A percentile compares a stretch with the other conserved stretches of the same genome.
Conservation (phyloP, 129 eudicot genomes). For the Escallonia herrerae region DNA sequence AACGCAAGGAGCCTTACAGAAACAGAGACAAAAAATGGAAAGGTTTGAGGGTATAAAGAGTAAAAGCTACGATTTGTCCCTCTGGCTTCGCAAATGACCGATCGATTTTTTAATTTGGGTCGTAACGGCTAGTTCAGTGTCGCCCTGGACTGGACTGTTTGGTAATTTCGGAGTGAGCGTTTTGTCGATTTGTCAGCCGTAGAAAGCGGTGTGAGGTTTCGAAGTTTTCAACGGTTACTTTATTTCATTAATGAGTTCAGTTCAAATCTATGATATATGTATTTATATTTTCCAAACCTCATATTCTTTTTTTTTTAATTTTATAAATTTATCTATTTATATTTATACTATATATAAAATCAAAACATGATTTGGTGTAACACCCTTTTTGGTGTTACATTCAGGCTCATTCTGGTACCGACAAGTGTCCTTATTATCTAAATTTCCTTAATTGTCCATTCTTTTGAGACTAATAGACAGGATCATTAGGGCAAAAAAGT, state of each 20-base stretch:
- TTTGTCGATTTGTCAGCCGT: constrained; percentile 2
- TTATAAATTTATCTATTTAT: no score
- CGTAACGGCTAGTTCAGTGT: constrained; percentile 50
- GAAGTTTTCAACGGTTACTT: constrained; percentile 6
- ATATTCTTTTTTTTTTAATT: no score
- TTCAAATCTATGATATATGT: constrained; percentile 6
- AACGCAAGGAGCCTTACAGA: constrained; percentile 12
- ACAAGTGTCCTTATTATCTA: no score
- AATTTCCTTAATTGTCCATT: no score
- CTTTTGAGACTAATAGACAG: no score
- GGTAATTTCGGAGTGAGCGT: constrained; percentile 8
- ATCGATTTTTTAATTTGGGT: constrained; percentile 34
- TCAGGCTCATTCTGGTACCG: no score
- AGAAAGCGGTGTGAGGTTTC: neutral
- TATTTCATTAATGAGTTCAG: neutral
- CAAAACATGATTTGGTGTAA: no score
- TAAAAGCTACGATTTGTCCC: neutral
- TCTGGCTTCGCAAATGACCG: neutral
- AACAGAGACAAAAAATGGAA: neutral
- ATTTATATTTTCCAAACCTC: no score
- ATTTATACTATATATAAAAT: no score
- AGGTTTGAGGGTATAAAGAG: neutral
- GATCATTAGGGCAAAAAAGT: no score
- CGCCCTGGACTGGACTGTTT: neutral
- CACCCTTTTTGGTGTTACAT: no score